Evolutionary conservation across 371 early-diverging fungal genomes (phyloP), one percentile per base, ranked within the genome.

Genomic region (Syncephalis plumigaleata): DNA sequence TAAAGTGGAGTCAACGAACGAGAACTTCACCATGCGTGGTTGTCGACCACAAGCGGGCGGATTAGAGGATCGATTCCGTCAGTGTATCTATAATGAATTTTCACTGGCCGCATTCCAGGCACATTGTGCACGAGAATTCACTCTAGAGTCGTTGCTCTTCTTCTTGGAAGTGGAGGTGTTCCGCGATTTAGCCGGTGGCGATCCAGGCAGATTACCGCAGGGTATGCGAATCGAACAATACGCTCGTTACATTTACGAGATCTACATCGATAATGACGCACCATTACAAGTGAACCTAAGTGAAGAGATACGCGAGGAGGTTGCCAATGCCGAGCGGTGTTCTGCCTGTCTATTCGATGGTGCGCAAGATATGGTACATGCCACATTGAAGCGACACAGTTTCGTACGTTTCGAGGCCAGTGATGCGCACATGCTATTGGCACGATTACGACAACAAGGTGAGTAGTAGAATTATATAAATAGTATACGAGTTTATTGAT

Each of bases 161-260:
- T 77, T 70, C 71, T 44, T 77, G 49, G 72, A 74, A 24, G 67
- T 68, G 5, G 75, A 77, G 48, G 42, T 69, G 9, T 74, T 66
- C 56, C 63, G 54, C 16, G 59, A 31, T 7, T 53, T 31, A 52
- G 45, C 2, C 47, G 42, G 13, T 3, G 8, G 17, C 55, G 49
- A n/a, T 18, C 51, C n/a, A 20, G 46, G 44, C 23, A 46, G 23
- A 44, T 47, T 39, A 48, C 39, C 3, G 37, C 24, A 8, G 1
- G 17, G 5, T 18, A 31, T 15, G 3, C n/a, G 13, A 0, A 23
- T 15, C 9, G 2, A 8, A 31, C 22, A 3, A 23, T 36, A 26
- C 17, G 72, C 72, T 1, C 56, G 57, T 16, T 72, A 73, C 45
- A 68, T 77, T 44, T 72, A 70, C 53, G 39, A 60, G 49, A 66